Evolutionary conservation across 352 stramenopile species (phyloP).

Genomic region (Sclerospora graminicola): DNA sequence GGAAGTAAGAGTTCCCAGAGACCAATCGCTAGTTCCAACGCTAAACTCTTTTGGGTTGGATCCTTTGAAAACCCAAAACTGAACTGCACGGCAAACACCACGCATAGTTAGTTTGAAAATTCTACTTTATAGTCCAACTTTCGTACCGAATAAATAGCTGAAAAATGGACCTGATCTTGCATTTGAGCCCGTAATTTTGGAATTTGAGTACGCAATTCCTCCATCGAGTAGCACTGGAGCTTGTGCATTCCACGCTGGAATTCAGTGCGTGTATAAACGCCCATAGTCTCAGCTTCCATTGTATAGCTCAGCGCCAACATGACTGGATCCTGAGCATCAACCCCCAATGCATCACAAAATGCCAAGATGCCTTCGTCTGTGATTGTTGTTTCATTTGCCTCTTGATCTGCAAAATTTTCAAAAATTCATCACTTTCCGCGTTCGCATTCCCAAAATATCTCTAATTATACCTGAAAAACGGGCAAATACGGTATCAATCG

Average conservation of each 20-base stretch:
- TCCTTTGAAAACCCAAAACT: conserved; percentile 80
- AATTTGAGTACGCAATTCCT: conserved; percentile 41
- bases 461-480: conserved; percentile 43
- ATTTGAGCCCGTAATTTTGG: conserved; percentile 43
- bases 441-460: neutral
- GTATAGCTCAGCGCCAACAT: conserved; percentile 68
- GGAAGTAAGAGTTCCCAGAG: conserved; percentile 73
- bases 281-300: conserved; percentile 75
- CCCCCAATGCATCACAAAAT: conserved; percentile 57
- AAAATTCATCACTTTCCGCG: neutral
- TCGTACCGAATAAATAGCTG: conserved; percentile 77
- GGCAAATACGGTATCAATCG: conserved; percentile 51
- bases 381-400: conserved; percentile 46
- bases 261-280: conserved; percentile 62
- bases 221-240: conserved; percentile 46
- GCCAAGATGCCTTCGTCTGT: conserved; percentile 74
- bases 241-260: conserved; percentile 66
- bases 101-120: neutral
- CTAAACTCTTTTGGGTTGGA: conserved; percentile 68
- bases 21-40: conserved; percentile 52
- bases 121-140: no score
- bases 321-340: conserved; percentile 72
- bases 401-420: conserved; percentile 24
- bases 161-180: conserved; percentile 33
- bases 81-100: conserved; percentile 34